Evolutionary conservation across 2,329 filamentous ascomycete genomes (phyloP).

Genomic region (Claviceps sp.): DNA sequence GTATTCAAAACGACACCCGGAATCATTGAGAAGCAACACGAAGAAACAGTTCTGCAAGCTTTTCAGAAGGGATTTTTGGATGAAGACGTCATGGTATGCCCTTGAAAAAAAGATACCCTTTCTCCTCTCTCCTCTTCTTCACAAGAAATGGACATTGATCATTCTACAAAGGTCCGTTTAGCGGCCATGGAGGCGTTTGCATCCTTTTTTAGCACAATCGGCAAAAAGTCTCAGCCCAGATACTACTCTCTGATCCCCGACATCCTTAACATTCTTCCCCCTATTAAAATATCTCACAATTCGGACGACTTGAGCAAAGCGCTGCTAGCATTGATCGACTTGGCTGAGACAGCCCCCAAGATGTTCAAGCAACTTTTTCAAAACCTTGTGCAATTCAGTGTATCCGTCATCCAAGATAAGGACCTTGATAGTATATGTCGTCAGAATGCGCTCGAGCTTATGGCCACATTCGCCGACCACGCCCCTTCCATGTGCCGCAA

Average conservation of each 20-base stretch:
- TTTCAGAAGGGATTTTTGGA: conserved; percentile 92
- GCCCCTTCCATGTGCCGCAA: conserved; percentile 91
- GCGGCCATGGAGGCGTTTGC: conserved; percentile 95
- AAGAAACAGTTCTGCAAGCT: conserved; percentile 74
- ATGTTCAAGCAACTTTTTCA: conserved; percentile 97
- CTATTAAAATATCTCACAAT: conserved; percentile 82
- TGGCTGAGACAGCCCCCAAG: conserved; percentile 86
- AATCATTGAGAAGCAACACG: conserved; percentile 92
- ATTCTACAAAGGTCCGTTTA: conserved; percentile 55
- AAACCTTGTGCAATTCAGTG: conserved; percentile 81
- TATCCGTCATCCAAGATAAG: conserved; percentile 91
- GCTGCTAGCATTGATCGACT: conserved; percentile 79
- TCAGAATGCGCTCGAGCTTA: conserved; percentile 90
- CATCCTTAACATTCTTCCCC: conserved; percentile 85
- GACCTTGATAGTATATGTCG: conserved; percentile 79
- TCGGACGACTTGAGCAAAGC: conserved; percentile 86
- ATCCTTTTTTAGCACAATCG: conserved; percentile 83
- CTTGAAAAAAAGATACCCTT: neutral
- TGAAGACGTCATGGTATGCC: conserved; percentile 58
- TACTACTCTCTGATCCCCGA: conserved; percentile 81
- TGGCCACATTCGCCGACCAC: conserved; percentile 96
- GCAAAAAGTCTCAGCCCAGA: conserved; percentile 76
- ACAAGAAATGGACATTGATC: conserved; percentile 2
- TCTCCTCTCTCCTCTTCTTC: too few relatives aligned
- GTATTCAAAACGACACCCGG: conserved; percentile 91